Evolutionary conservation across 768 basidiomycete genomes (phyloP).

Genomic region (Lentinula edodes): DNA sequence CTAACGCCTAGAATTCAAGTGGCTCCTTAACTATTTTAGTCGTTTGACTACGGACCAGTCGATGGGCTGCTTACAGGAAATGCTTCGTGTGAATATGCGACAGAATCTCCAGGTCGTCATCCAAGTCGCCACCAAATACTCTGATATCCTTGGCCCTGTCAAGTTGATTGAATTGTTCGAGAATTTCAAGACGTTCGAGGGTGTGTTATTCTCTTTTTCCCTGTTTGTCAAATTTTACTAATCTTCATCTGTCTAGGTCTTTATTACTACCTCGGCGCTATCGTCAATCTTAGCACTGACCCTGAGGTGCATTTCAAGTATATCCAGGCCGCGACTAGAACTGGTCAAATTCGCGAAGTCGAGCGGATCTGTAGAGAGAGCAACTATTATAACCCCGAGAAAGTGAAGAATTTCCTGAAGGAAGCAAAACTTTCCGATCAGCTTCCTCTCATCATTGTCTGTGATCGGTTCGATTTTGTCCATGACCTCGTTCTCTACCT

Average conservation of each 20-base stretch:
- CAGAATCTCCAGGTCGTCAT: constrained; percentile 96
- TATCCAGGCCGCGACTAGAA: constrained; percentile 97
- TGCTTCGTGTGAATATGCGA: constrained; percentile 94
- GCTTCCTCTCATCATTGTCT: constrained; percentile 98
- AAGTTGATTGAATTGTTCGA: constrained; percentile 99
- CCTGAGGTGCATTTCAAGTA: constrained; percentile 99
- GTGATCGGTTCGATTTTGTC: constrained; percentile 99
- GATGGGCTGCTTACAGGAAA: constrained; percentile 93
- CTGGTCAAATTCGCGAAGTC: constrained; percentile 97
- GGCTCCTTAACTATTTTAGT: constrained; percentile 97
- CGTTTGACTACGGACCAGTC: constrained; percentile 96
- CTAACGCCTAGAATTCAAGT: constrained; percentile 36
- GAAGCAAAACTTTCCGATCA: constrained; percentile 96
- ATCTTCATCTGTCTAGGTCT: constrained; percentile 45
- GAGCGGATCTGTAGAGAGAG: constrained; percentile 98
- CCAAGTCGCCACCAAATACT: constrained; percentile 98
- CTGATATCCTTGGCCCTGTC: constrained; percentile 93
- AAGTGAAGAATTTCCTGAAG: constrained; percentile 99
- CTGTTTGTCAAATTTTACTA: background rate
- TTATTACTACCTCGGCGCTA: constrained; percentile 97
- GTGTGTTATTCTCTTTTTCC: constrained; percentile 28
- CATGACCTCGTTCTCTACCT: constrained; percentile 98
- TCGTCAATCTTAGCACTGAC: constrained; percentile 95
- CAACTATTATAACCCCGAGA: constrained; percentile 97
- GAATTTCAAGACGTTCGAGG: constrained; percentile 95